A percentile compares a stretch with the other conserved stretches of the same genome.
Conservation (phyloP, 2,329 filamentous ascomycete species). For the Tympanopsis confertula region DNA sequence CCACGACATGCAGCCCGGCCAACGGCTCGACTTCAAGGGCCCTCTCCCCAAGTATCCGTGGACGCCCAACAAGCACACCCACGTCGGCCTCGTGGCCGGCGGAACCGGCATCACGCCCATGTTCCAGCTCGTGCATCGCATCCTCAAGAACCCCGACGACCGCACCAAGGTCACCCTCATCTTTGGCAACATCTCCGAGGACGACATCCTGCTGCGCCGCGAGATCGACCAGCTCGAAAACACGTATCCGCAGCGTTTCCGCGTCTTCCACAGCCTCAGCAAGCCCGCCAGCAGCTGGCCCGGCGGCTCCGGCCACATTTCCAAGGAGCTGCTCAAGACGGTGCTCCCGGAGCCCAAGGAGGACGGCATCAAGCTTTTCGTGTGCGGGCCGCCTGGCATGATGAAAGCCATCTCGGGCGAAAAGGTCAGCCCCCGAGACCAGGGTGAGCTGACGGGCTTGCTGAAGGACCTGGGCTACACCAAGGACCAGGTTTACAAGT, state of each 20-base stretch:
- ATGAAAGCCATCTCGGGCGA: conserved; percentile 84
- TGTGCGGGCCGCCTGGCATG: conserved; percentile 83
- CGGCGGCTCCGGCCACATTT: conserved; percentile 70
- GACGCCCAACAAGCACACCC: conserved; percentile 82
- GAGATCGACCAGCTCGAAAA: conserved; percentile 84
- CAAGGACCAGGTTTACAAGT: conserved; percentile 94
- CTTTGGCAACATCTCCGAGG: conserved; percentile 79
- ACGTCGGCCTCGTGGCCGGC: conserved; percentile 66
- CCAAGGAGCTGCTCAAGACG: conserved; percentile 86
- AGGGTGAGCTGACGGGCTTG: conserved; percentile 75
- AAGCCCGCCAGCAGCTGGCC: conserved; percentile 69
- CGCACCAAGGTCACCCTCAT: conserved; percentile 96
- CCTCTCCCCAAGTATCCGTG: conserved; percentile 90
- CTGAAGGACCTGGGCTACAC: conserved; percentile 75
- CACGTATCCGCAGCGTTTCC: conserved; percentile 88
- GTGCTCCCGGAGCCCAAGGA: conserved; percentile 85
- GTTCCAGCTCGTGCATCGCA: conserved; percentile 84
- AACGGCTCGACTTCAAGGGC: conserved; percentile 84
- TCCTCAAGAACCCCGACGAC: conserved; percentile 93
- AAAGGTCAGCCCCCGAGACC: conserved; percentile 87
- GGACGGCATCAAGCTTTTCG: conserved; percentile 90
- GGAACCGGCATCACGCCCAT: conserved; percentile 96
- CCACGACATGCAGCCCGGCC: conserved; percentile 69
- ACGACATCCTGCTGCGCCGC: conserved; percentile 82
- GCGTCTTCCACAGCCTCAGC: conserved; percentile 86